Evolutionary conservation across 768 basidiomycete species (phyloP).

Genomic region (Hemileccinum rubropunctum): DNA sequence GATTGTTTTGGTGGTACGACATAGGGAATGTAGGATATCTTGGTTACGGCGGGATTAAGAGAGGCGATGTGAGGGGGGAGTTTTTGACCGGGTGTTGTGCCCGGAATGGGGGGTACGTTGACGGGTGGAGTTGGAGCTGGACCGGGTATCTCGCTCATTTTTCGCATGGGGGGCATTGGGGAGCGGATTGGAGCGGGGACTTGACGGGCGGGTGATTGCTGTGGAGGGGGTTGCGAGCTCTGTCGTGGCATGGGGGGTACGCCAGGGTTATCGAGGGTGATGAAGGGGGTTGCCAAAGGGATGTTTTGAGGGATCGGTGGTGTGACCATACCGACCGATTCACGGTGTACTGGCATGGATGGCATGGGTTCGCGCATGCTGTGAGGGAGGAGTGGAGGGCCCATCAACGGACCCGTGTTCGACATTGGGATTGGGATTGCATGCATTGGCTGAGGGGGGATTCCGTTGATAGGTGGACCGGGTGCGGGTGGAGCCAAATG

Average conservation of each 20-base stretch:
- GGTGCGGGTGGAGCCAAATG: not conserved
- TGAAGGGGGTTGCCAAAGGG: constrained; percentile 13
- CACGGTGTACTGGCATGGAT: too few relatives aligned
- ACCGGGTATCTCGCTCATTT: constrained; percentile 18
- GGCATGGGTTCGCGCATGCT: constrained; percentile 23
- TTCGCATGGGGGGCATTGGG: constrained; percentile 20
- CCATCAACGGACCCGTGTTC: constrained; percentile 26
- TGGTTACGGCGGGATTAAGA: constrained; percentile 32
- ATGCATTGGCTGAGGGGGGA: not conserved
- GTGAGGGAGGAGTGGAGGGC: constrained; percentile 36
- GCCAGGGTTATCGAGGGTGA: constrained; percentile 20
- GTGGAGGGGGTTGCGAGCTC: constrained; percentile 26
- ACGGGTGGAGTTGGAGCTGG: constrained; percentile 11
- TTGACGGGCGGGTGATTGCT: constrained; percentile 25
- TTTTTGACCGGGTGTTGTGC: constrained; percentile 28
- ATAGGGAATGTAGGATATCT: constrained; percentile 29
- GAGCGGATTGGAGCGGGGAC: constrained; percentile 20
- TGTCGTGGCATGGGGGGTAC: constrained; percentile 12
- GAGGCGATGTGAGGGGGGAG: constrained; percentile 33
- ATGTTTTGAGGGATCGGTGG: too few relatives aligned
- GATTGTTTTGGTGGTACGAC: constrained; percentile 16
- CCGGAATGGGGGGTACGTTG: constrained; percentile 24
- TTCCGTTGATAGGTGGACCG: not conserved
- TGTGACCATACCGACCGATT: too few relatives aligned
- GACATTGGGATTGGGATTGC: constrained; percentile 18